These are phyloP conservation scores for Leishmania tarentolae DNA, from an alignment of 208 protist species.

Conservation along the genomic window DNA sequence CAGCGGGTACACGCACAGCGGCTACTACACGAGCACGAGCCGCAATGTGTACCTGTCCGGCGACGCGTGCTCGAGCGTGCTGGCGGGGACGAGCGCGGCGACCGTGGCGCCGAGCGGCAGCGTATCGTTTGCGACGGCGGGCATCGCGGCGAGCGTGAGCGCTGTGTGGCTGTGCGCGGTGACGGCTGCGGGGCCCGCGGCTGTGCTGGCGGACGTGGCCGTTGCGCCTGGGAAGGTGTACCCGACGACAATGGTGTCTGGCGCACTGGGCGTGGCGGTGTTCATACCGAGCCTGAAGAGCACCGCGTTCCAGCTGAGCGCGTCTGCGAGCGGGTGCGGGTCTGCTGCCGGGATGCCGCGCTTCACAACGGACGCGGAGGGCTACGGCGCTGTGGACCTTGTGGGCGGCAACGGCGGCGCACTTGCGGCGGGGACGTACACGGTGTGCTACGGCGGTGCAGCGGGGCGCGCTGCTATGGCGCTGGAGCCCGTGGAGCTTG, in stretches of 20 bases:
- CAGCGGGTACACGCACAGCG: constrained; percentile 30
- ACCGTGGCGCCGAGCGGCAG: constrained; percentile 14
- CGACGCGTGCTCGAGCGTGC: constrained; percentile 29
- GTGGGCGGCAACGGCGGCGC: constrained; percentile 17
- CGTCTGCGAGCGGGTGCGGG: constrained; percentile 28
- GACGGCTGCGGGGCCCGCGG: constrained; percentile 36
- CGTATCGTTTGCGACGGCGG: constrained; percentile 31
- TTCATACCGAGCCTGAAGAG: constrained; percentile 52
- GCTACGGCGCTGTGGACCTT: constrained; percentile 45
- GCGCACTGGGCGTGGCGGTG: constrained; percentile 27
- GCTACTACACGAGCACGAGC: constrained; percentile 35
- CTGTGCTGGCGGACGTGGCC: constrained; percentile 11
- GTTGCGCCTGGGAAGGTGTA: constrained; percentile 44
- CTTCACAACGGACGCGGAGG: constrained; percentile 56
- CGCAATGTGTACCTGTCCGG: constrained; percentile 56
- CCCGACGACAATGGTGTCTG: constrained; percentile 52
- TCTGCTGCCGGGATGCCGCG: constrained; percentile 23
- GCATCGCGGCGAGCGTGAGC: constrained; percentile 25
- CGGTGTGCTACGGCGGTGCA: constrained; percentile 39
- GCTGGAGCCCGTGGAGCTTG: constrained; percentile 40
- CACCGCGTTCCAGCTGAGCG: constrained; percentile 47
- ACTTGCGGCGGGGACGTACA: constrained; percentile 52
- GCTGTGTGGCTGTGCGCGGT: constrained; percentile 43
- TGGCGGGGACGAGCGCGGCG: constrained; percentile 27
- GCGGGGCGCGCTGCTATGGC: not conserved